Conservation (phyloP, 306 rosid genomes). For the Corylus avellana region DNA sequence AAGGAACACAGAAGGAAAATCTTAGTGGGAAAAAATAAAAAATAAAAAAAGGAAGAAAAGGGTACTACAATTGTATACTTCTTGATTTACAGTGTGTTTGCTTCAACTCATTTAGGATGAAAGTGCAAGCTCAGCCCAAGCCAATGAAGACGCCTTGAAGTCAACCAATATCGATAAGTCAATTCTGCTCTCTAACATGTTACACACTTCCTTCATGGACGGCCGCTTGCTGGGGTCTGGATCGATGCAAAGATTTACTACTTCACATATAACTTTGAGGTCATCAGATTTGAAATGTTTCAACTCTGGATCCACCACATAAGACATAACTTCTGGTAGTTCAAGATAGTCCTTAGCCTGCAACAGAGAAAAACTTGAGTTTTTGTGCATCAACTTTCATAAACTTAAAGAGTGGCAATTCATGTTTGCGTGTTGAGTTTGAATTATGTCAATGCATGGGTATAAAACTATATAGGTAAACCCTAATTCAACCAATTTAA, state of each 20-base stretch:
- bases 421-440: no score
- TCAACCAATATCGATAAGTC: constrained; percentile 79
- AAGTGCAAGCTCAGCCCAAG: constrained; percentile 99
- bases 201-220: constrained; percentile 65
- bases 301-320: constrained; percentile 79
- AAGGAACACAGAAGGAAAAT: constrained; percentile 37
- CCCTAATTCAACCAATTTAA: no score
- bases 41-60: constrained; percentile 18
- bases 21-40: constrained; percentile 16
- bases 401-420: no score
- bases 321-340: constrained; percentile 71
- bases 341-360: constrained; percentile 92
- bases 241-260: constrained; percentile 66
- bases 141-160: constrained; percentile 81
- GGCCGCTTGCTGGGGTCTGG: constrained; percentile 58
- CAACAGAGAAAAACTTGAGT: constrained; percentile 26
- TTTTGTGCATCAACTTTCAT: constrained; percentile 10
- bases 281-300: constrained; percentile 73
- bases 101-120: constrained; percentile 50
- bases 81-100: constrained; percentile 65
- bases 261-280: constrained; percentile 79
- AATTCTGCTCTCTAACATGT: constrained; percentile 75
- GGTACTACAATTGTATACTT: constrained; percentile 41
- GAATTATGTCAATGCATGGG: no score
- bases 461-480: no score